Base-by-base conservation (phyloP, 78 protist genomes). In the Dictyostelium intermedium region DNA sequence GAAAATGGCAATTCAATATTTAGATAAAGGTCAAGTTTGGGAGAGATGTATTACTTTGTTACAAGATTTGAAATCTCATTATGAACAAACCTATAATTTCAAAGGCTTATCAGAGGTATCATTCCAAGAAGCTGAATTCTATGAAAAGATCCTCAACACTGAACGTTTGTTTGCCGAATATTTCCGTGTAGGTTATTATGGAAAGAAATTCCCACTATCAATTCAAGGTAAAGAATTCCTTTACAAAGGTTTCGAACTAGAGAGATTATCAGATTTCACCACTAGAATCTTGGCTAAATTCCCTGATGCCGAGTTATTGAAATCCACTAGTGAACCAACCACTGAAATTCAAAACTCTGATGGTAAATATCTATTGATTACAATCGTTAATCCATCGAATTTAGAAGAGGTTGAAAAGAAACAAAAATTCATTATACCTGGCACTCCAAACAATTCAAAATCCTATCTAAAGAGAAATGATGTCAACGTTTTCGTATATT, bases 101-200 rank as follows among this genome's bases (percentile, higher is more conserved):
- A 63, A 74, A 56, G 91, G 84, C 2, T 69, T 92, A 5, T 61
- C 96, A 23, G 96, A 92, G 23, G 70, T 77, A 2, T 20, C 30
- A 5, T 45, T 53, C 4, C 92, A 89, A 47, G 95, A 95, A 34
- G 96, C 97, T 0, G 92, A 87, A 35, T 80, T 96, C 43, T 92
- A 82, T 83, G 85, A 82, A 43, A 69, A 92, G 63, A 96, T 96
- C 18, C 32, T 96, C 11, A 72, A 32, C 39, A 80, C 81, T 11
- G 93, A 91, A 30, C 91, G 97, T 66, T 86, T 91, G 89, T 92
- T 66, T 43, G 13, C 92, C 3, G 91, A 91, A n/a, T 96, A 92
- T 83, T 96, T 96, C 73, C 78, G 98, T 34, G 98, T 96, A 4
- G 98, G 96, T 45, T 96, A 92, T 91, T 96, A 89, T 56, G 98